Base-by-base conservation (phyloP, 495 filamentous ascomycete genomes). In the Aspergillus panamensis region DNA sequence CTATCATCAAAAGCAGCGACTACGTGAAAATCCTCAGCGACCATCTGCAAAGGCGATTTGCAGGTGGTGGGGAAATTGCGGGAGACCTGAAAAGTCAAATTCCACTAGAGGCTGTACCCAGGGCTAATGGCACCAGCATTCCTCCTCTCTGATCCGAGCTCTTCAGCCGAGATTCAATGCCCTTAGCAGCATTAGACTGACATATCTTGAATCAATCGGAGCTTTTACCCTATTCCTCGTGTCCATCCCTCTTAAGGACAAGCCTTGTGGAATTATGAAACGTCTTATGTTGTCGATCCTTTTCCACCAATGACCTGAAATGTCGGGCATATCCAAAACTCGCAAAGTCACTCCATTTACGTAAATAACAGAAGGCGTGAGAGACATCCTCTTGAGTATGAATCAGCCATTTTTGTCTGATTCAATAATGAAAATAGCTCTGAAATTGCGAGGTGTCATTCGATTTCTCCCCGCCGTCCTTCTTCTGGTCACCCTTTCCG, bases 401-500 rank as follows among this genome's bases (percentile, higher is more conserved):
- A 39, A 39, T 39, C 35, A 39, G 35, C 8, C 10, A n/a, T n/a
- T 3, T 1, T 39, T 8, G 10, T 14, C 16, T 9, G 33, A 1
- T 50, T 16, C n/a, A 25, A 5, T 6, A 10, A 3, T 40, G 20
- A 49, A 1, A 21, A 57, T 43, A 45, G 35, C 14, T 9, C 19
- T 20, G 14, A 48, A 33, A 5, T 30, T 56, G 20, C 53, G 6
- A 29, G 31, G 5, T 45, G 32, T 20, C 20, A 19, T 56, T 31
- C 53, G 43, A n/a, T 49, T 56, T 21, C 44, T 56, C 14, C 32
- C 37, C 16, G 17, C 32, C 8, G 29, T 12, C 53, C 53, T 53
- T 32, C 39, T 55, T 33, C 30, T 55, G 16, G 43, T 30, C 6
- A 12, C 43, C 35, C 35, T 39, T 1, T 35, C 53, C 30, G 37